Percentiles rank a stretch among this genome's conserved stretches.
Conservation (phyloP, 176 grass and related monocot genomes). For the Cocos nucifera region DNA sequence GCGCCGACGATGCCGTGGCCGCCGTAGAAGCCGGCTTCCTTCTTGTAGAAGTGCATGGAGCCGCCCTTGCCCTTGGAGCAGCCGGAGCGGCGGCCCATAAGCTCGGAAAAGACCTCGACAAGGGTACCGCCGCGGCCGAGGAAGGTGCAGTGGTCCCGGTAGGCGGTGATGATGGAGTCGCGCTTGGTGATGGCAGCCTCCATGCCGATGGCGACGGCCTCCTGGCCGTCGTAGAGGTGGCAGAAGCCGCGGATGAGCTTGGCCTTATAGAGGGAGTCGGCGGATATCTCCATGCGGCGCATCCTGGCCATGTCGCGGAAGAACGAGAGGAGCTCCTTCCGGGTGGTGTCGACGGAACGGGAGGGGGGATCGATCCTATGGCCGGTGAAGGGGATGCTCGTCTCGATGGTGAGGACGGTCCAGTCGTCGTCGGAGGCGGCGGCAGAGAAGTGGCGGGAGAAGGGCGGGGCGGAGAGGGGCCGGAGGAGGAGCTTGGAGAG, state of each 20-base stretch:
- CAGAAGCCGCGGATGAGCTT: conserved; percentile 98
- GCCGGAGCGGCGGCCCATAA: conserved; percentile 64
- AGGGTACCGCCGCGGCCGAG: conserved; percentile 49
- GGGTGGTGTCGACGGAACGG: conserved; percentile 21
- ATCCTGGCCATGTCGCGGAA: conserved; percentile 66
- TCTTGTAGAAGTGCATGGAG: conserved; percentile 95
- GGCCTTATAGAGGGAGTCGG: conserved; percentile 91
- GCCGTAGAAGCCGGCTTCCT: conserved; percentile 63
- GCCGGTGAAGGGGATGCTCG: conserved; percentile 48
- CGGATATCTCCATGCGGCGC: conserved; percentile 80
- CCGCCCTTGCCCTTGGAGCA: conserved; percentile 78
- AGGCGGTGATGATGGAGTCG: conserved; percentile 77
- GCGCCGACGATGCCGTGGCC: conserved; percentile 86
- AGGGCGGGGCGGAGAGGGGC: conserved; percentile 21
- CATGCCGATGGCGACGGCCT: conserved; percentile 71
- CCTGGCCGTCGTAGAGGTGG: conserved; percentile 94
- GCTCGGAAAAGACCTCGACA: conserved; percentile 60
- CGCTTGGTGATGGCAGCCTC: conserved; percentile 54
- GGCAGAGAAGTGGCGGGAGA: conserved; percentile 23
- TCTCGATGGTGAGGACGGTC: conserved; percentile 43
- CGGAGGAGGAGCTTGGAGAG: not conserved
- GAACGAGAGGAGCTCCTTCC: conserved; percentile 34
- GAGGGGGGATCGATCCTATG: conserved; percentile 48
- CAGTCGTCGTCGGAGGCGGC: conserved; percentile 29
- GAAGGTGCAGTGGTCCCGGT: conserved; percentile 89